Conservation (phyloP, 2,329 filamentous ascomycete species). For the Cladosporium sp. region DNA sequence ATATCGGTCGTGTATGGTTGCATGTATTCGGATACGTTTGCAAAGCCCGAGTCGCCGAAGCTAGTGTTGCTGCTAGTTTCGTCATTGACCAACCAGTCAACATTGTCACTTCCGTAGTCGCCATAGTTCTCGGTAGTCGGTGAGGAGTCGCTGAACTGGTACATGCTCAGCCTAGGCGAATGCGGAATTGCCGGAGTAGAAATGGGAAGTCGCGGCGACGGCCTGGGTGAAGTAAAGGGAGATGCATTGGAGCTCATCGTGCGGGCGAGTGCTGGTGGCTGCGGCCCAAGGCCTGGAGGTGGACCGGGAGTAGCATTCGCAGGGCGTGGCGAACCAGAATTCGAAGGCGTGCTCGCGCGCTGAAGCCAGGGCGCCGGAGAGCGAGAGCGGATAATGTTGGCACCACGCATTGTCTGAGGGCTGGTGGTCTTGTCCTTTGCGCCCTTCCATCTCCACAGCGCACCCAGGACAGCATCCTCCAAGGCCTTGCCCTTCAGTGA, state of each 20-base stretch:
- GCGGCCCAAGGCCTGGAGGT: constrained; percentile 69
- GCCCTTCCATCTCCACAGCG: constrained; percentile 77
- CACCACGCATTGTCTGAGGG: constrained; percentile 71
- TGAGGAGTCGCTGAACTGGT: constrained; percentile 84
- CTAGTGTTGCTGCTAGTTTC: constrained; percentile 76
- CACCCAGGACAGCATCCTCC: constrained; percentile 86
- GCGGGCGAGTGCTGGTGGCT: constrained; percentile 70
- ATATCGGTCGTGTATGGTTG: constrained; percentile 72
- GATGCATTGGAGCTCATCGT: constrained; percentile 74
- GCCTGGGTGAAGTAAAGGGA: constrained; percentile 88
- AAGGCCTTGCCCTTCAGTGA: constrained; percentile 66
- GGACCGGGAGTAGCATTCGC: constrained; percentile 73
- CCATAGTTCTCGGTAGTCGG: constrained; percentile 82
- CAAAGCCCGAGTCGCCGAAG: constrained; percentile 66
- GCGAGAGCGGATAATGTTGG: constrained; percentile 81
- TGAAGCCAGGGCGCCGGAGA: constrained; percentile 88
- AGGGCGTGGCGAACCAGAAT: constrained; percentile 75
- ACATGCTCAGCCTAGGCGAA: constrained; percentile 88
- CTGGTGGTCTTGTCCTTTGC: constrained; percentile 54
- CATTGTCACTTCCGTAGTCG: constrained; percentile 87
- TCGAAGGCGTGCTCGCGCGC: constrained; percentile 71
- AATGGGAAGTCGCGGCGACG: constrained; percentile 84
- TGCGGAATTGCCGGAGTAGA: constrained; percentile 88
- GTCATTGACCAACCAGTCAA: constrained; percentile 91
- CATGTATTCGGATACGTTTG: constrained; percentile 74